Conservation (phyloP, 163 green algal species). For the Trebouxia gelatinosa region DNA sequence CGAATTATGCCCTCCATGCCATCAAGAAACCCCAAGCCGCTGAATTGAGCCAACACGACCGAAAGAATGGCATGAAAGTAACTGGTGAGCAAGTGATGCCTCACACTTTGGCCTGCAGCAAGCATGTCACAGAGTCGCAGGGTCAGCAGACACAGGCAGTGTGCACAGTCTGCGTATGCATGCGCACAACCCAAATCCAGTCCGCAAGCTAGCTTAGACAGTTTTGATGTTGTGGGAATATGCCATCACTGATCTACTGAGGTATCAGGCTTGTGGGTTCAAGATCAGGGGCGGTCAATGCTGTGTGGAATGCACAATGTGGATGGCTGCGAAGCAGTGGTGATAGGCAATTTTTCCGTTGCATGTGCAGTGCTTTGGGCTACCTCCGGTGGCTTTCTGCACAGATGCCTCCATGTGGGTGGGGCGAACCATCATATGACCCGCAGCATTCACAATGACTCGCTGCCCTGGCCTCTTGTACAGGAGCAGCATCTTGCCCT, state of each 20-base stretch:
- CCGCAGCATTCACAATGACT: slow-evolving; percentile 42
- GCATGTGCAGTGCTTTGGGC: neutral
- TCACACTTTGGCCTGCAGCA: slow-evolving; percentile 13
- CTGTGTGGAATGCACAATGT: neutral
- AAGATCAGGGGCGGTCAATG: neutral
- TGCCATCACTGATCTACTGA: neutral
- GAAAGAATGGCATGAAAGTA: slow-evolving; percentile 35
- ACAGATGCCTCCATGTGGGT: slow-evolving; percentile 34
- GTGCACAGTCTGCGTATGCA: neutral
- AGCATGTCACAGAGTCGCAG: neutral
- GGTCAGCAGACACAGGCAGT: neutral
- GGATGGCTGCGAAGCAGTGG: neutral
- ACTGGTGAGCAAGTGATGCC: slow-evolving; percentile 29
- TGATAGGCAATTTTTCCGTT: neutral
- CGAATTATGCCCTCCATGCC: slow-evolving; percentile 12
- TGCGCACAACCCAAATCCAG: neutral
- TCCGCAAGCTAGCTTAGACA: neutral
- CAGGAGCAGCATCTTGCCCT: neutral
- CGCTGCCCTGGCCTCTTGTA: slow-evolving; percentile 23
- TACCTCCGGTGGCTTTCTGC: neutral
- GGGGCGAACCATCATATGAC: slow-evolving; percentile 47
- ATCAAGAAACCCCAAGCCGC: slow-evolving; percentile 12
- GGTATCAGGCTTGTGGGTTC: neutral
- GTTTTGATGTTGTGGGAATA: neutral
- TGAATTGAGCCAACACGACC: slow-evolving; percentile 34